These are phyloP conservation scores for Candida coquimbonensis DNA, from an alignment of 805 yeast species.

Conservation along the genomic window DNA sequence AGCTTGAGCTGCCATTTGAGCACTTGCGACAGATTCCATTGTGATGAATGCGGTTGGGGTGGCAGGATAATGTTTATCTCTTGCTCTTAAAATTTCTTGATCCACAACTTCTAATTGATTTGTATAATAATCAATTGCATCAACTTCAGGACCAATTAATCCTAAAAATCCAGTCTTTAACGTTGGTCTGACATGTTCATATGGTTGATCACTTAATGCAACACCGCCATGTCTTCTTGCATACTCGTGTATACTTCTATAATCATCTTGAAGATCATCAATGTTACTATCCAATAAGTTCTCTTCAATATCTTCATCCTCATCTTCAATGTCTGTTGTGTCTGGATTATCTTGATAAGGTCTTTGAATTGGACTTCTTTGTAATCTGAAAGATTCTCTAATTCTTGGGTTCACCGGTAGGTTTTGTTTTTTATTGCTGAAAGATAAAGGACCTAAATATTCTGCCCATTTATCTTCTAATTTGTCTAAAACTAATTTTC, in stretches of 20 bases:
- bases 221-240: slow-evolving; percentile 15
- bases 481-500: slow-evolving; percentile 45
- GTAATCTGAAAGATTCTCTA: slow-evolving; percentile 19
- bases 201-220: slow-evolving; percentile 12
- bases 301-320: slow-evolving; percentile 5
- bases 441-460: slow-evolving; percentile 41
- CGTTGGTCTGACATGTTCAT: slow-evolving; percentile 48
- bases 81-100: slow-evolving; percentile 55
- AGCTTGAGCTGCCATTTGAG: slow-evolving; percentile 95
- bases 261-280: slow-evolving; percentile 12
- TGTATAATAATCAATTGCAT: slow-evolving; percentile 74
- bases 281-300: slow-evolving; percentile 6
- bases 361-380: slow-evolving; percentile 11
- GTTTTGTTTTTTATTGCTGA: slow-evolving; percentile 12
- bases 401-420: slow-evolving; percentile 19
- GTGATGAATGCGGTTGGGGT: slow-evolving; percentile 92
- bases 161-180: slow-evolving; percentile 57
- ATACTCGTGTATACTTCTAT: slow-evolving; percentile 18
- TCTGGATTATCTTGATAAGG: slow-evolving; percentile 10
- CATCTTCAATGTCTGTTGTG: slow-evolving; percentile 3
- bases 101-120: slow-evolving; percentile 64
- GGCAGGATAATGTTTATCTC: slow-evolving; percentile 65
- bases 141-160: slow-evolving; percentile 60
- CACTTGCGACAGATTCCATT: slow-evolving; percentile 90
- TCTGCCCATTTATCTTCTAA: slow-evolving; percentile 71